phyloP scores from a whole-genome alignment of 2,329 filamentous ascomycete species.

The Plectosphaerella cucumerina region DNA sequence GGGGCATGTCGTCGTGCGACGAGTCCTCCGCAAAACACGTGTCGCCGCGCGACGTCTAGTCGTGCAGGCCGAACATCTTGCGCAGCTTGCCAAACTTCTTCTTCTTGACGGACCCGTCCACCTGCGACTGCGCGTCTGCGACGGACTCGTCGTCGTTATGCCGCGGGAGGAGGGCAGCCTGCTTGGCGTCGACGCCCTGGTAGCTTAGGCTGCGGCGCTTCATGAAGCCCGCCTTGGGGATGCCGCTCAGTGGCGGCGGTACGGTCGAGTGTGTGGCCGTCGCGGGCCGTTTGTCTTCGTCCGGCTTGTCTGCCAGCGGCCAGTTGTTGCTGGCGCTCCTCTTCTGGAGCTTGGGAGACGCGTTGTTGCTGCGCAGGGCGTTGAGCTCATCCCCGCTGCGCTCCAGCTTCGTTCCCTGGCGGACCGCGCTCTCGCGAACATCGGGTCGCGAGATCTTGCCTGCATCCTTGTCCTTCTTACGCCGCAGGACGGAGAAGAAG shows the following conservation, averaged over 20 bases:
- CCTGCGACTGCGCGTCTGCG: conserved; percentile 8
- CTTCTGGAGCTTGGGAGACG: conserved; percentile 16
- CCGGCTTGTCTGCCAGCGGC: conserved; percentile 38
- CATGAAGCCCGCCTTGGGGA: conserved; percentile 23
- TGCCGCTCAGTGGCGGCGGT: background rate
- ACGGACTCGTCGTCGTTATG: background rate
- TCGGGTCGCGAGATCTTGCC: conserved; percentile 51
- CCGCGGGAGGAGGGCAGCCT: conserved; percentile 8
- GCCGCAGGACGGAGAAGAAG: conserved; percentile 58
- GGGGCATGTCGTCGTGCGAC: background rate
- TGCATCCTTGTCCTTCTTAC: conserved; percentile 53
- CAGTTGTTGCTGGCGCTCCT: conserved; percentile 33
- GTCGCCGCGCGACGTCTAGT: conserved; percentile 24
- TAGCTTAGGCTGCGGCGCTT: conserved; percentile 33
- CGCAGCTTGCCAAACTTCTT: conserved; percentile 65
- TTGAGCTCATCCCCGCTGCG: conserved; percentile 49
- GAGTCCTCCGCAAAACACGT: background rate
- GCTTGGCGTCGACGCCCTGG: conserved; percentile 14
- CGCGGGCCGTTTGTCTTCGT: conserved; percentile 26
- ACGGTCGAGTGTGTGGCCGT: conserved; percentile 25
- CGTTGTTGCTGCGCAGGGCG: conserved; percentile 33
- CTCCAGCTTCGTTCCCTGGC: conserved; percentile 60
- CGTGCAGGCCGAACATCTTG: conserved; percentile 56
- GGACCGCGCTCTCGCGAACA: conserved; percentile 51
- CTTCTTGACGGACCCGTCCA: conserved; percentile 22